Conservation (phyloP, 345 rosid species). For the thale cress (Arabidopsis thaliana) region TAIR10.1 NC_003071.7:492001-492500, state of each 20-base stretch:
- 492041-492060: neutral
- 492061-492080: too few species aligned
- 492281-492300: neutral
- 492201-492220: neutral
- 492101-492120: too few species aligned
- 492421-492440: neutral
- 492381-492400: too few species aligned
- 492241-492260: neutral
- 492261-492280: neutral
- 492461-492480: too few species aligned
- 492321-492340: neutral
- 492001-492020: neutral
- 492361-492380: too few species aligned
- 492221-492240: too few species aligned
- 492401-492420: too few species aligned
- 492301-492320: neutral
- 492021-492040: neutral
- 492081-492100: too few species aligned
- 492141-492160: too few species aligned
- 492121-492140: too few species aligned
- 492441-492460: neutral
- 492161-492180: too few species aligned
- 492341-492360: neutral
- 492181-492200: too few species aligned
- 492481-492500: neutral